Base-by-base conservation (phyloP, 805 yeast species). In the Spencermartinsiella europaea region DNA sequence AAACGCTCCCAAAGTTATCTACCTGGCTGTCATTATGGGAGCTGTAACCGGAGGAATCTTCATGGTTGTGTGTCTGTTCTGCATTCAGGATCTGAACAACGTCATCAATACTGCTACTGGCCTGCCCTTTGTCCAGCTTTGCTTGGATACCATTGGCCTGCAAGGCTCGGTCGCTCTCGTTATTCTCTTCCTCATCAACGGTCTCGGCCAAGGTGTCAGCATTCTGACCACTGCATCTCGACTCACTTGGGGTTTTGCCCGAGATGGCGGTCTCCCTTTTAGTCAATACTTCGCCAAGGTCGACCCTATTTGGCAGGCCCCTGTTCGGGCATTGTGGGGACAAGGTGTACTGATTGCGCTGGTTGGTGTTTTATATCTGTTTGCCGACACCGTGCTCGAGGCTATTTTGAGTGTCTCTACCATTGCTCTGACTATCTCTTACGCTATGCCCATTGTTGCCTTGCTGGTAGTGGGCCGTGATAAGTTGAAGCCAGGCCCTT, bases 371-470 rank as follows among this genome's bases (percentile, higher is more conserved):
- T 68, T 85, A 25, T 83, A 90, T 4, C 65, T 85, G 41, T 61
- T 85, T 2, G 83, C 91, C 0, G 68, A 79, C 2, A 76, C 89
- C 3, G 90, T 90, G 0, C 82, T 85, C 63, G 84, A 83, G 63
- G 89, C 93, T 2, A 85, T 86, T 62, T 78, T 85, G 67, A 91
- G 95, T 0, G 82, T 89, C n/a, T 81, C 91, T 4, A 91, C 86
- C 2, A 73, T 85, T n/a, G 75, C 88, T 1, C 67, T 85, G 49
- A 80, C 87, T 39, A 70, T 83, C 15, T 87, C 93, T 0, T 82
- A 86, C 49, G 81, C 86, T 1, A 78, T 85, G 19, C 95, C 95
- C 2, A 80, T 85, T 37, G 44, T 38, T 8, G 50, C 48, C 1
- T 25, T 46, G n/a, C 27, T 46, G 38, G 36, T 51, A 3, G 42